Evolutionary conservation across 495 filamentous ascomycete genomes (phyloP), one percentile per base, ranked within the genome.

Genomic region (Rostrohypoxylon terebratum): DNA sequence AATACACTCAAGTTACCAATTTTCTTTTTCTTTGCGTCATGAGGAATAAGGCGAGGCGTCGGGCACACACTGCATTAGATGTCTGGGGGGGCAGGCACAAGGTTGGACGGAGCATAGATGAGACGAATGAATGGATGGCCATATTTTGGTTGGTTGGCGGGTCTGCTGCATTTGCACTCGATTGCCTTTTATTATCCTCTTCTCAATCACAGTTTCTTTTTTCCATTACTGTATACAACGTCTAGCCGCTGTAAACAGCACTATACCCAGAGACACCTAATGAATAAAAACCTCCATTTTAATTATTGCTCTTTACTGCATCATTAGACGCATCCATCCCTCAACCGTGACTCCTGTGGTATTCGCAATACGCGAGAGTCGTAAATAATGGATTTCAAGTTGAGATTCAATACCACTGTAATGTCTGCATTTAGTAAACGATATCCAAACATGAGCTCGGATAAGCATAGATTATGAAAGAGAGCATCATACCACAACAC

Each of bases 61-160:
- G 64, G 70, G 60, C 54, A 72, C 54, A 72, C 36, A 59, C 62
- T 68, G 70, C 70, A 72, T 72, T 33, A 59, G 47, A 72, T 68
- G 60, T 70, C 68, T 70, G 48, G 44, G 64, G 64, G 69, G 64
- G 63, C 57, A 60, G 64, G 42, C 59, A 59, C 60, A 40, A 34
- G 64, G 28, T 55, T 60, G 64, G 70, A 61, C 70, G 60, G 68
- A 68, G 68, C 63, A 68, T 68, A 59, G 48, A 64, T n/a, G 51
- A 64, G 38, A 63, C 48, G 59, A 54, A 70, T 23, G 68, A 55
- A 59, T 68, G 53, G 55, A 59, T 20, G 59, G 59, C 54, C 55
- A 59, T 57, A 44, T 20, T 40, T 51, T 38, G 60, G 70, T 45
- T 44, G 59, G 25, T 31, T 58, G 64, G 25, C 36, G 28, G 69